Percentiles rank a stretch among this genome's conserved stretches.
These are phyloP conservation scores for Cadophora gregata DNA, from an alignment of 2,329 filamentous ascomycete genomes.

Conservation along the genomic window DNA sequence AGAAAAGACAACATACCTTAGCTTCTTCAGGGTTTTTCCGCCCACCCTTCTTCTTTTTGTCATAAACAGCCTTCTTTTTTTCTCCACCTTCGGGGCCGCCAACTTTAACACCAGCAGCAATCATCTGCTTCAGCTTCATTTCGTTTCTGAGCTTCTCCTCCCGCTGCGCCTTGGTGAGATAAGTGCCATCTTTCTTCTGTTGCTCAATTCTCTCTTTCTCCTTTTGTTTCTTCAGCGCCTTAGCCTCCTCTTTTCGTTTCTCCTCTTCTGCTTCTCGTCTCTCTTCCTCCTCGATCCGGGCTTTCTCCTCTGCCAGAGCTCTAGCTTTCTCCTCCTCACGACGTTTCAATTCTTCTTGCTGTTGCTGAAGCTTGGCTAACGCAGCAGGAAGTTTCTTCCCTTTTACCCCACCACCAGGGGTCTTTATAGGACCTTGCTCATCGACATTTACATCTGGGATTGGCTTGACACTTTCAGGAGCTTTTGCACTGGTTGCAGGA, in stretches of 20 bases:
- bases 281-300: conserved; percentile 69
- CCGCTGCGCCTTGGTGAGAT: conserved; percentile 83
- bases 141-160: conserved; percentile 82
- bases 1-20: conserved; percentile 52
- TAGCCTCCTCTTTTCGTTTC: conserved; percentile 74
- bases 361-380: conserved; percentile 76
- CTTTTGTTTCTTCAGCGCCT: conserved; percentile 80
- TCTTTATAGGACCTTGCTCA: conserved; percentile 48
- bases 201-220: conserved; percentile 88
- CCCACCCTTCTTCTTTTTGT: conserved; percentile 76
- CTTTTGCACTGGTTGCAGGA: conserved; percentile 57
- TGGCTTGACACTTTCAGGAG: conserved; percentile 61
- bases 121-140: conserved; percentile 83
- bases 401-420: conserved; percentile 68
- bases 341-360: conserved; percentile 77
- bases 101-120: conserved; percentile 77
- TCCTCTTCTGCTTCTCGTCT: conserved; percentile 68
- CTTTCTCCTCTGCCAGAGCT: conserved; percentile 66
- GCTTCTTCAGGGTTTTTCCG: conserved; percentile 55
- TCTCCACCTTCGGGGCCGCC: conserved; percentile 61
- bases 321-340: conserved; percentile 68
- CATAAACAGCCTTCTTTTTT: conserved; percentile 77
- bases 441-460: conserved; percentile 56
- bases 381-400: conserved; percentile 87
- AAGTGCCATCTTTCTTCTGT: conserved; percentile 87